Evolutionary conservation across 2,329 filamentous ascomycete species (phyloP).

Genomic region (Aspergillus uvarum): DNA sequence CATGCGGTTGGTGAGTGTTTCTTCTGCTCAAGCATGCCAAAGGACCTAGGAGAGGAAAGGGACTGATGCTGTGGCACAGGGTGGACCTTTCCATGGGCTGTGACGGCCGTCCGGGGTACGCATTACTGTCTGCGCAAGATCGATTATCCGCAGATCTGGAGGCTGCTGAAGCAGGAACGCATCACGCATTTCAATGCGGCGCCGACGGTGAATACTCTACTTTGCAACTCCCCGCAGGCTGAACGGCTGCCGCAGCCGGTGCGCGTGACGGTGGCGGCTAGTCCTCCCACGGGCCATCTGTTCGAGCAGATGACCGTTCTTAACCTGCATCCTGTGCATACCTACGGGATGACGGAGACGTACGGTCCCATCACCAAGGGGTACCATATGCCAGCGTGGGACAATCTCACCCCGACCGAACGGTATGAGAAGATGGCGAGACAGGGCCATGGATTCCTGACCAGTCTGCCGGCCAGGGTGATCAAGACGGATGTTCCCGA

Average conservation of each 20-base stretch:
- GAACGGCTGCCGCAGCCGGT: constrained; percentile 68
- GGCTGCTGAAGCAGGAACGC: constrained; percentile 75
- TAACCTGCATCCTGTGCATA: constrained; percentile 87
- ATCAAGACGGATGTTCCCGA: constrained; percentile 75
- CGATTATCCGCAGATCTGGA: constrained; percentile 92
- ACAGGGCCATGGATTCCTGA: constrained; percentile 89
- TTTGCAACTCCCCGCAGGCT: constrained; percentile 79
- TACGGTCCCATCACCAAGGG: constrained; percentile 96
- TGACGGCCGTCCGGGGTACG: constrained; percentile 91
- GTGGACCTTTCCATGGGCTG: constrained; percentile 89
- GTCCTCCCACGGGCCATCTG: constrained; percentile 82
- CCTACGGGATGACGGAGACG: constrained; percentile 85
- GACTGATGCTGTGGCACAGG: constrained; percentile 31
- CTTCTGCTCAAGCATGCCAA: neutral
- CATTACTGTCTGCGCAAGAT: constrained; percentile 94
- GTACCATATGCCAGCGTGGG: constrained; percentile 83
- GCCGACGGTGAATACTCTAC: constrained; percentile 90
- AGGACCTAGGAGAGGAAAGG: neutral
- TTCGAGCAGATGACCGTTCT: constrained; percentile 89
- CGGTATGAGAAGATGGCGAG: constrained; percentile 88
- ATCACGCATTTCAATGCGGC: constrained; percentile 96
- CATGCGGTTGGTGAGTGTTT: constrained; percentile 55
- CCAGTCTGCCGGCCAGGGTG: constrained; percentile 75
- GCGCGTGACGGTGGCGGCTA: constrained; percentile 87
- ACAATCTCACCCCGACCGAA: constrained; percentile 68